Percentiles rank a stretch among this genome's conserved stretches.
Conservation (phyloP, 495 filamentous ascomycete genomes). For the Neurospora sp. region DNA sequence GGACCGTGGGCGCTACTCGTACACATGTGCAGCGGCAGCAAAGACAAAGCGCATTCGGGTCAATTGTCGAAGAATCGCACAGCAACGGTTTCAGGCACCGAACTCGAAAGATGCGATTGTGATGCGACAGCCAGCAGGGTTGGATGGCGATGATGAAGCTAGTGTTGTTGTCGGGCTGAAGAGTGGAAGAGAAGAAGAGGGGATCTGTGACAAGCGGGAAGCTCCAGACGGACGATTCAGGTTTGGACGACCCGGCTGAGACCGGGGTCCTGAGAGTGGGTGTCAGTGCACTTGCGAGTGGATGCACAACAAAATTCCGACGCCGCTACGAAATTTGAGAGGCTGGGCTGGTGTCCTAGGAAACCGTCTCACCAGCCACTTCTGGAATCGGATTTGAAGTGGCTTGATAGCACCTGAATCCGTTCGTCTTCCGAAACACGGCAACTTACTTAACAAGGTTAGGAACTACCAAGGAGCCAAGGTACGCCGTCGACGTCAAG, state of each 20-base stretch:
- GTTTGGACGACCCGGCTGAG: neutral
- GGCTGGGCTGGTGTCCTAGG: slow-evolving; percentile 14
- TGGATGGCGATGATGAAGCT: slow-evolving; percentile 11
- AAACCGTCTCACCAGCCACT: slow-evolving; percentile 17
- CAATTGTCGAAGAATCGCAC: neutral
- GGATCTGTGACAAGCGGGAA: neutral
- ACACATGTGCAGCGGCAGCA: slow-evolving; percentile 6
- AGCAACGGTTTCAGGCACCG: slow-evolving; percentile 2
- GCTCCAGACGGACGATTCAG: neutral
- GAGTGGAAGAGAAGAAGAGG: slow-evolving; percentile 6
- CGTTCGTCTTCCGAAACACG: neutral
- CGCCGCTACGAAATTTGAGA: slow-evolving; percentile 20
- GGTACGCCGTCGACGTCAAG: neutral
- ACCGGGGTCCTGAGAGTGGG: neutral
- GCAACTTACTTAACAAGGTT: neutral
- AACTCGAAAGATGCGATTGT: neutral
- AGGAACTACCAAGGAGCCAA: neutral
- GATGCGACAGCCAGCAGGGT: slow-evolving; percentile 13
- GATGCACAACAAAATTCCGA: neutral
- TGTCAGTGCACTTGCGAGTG: slow-evolving; percentile 2
- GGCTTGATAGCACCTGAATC: neutral
- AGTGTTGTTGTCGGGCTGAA: slow-evolving; percentile 3
- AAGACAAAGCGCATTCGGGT: slow-evolving; percentile 2
- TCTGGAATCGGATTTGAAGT: neutral
- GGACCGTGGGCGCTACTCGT: neutral